These are phyloP conservation scores for Vitis hybrid DNA, from an alignment of 177 flowering plant species.

Conservation along the genomic window DNA sequence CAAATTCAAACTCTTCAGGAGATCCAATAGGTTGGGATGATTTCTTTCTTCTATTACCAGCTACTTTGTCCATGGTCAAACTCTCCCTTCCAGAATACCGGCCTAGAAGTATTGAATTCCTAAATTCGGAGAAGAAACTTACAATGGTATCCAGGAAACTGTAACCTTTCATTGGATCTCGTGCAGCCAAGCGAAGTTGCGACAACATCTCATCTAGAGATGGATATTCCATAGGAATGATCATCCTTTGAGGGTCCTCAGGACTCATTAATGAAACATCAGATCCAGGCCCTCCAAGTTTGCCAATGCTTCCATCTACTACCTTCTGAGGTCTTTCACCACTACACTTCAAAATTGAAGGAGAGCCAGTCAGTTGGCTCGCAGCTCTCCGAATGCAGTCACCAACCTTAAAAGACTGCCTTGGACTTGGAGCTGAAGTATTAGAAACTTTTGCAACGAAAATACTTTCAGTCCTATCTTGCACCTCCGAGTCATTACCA, in stretches of 20 bases:
- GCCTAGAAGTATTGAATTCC: slow-evolving; percentile 24
- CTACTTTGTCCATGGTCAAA: slow-evolving; percentile 15
- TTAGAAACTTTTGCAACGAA: slow-evolving; percentile 39
- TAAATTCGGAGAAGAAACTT: slow-evolving; percentile 37
- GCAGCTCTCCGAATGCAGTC: slow-evolving; percentile 50
- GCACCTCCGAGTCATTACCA: slow-evolving; percentile 26
- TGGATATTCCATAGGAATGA: slow-evolving; percentile 26
- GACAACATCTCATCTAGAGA: slow-evolving; percentile 29
- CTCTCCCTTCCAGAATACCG: slow-evolving; percentile 10
- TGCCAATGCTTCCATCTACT: slow-evolving; percentile 15
- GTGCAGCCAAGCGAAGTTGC: slow-evolving; percentile 32
- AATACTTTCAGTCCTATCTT: slow-evolving; percentile 28
- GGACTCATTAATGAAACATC: slow-evolving; percentile 18
- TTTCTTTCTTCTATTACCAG: slow-evolving; percentile 38
- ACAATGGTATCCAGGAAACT: slow-evolving; percentile 15
- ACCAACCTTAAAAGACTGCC: slow-evolving; percentile 48
- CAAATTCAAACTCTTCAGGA: slow-evolving; percentile 43
- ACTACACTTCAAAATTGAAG: slow-evolving; percentile 28
- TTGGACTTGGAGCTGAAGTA: slow-evolving; percentile 25
- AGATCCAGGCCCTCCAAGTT: slow-evolving; percentile 16
- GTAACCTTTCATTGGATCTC: slow-evolving; percentile 24
- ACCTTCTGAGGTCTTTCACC: slow-evolving; percentile 27
- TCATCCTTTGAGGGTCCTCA: slow-evolving; percentile 18
- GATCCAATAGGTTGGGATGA: slow-evolving; percentile 21
- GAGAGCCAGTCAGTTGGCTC: slow-evolving; percentile 48